Conservation (phyloP, 23 red algal species). For the Agarophyton chilense region DNA sequence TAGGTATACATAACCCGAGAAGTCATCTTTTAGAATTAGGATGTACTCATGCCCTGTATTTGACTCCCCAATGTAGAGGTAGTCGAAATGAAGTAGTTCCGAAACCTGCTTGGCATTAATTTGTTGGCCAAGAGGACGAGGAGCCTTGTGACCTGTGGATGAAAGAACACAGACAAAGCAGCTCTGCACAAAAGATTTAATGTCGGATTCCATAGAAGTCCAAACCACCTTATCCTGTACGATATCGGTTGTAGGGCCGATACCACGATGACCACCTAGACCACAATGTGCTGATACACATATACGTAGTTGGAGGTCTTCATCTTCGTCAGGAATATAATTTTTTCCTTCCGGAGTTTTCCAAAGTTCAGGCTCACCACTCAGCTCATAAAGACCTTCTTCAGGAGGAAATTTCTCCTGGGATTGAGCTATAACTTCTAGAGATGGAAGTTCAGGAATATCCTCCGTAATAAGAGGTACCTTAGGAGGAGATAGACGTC, state of each 20-base stretch:
- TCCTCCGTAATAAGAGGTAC: neutral
- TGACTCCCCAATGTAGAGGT: neutral
- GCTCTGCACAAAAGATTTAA: neutral
- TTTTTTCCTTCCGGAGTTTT: neutral
- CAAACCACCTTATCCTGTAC: neutral
- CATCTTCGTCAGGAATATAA: neutral
- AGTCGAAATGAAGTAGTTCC: constrained; percentile 16
- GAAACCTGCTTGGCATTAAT: neutral
- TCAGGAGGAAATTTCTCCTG: neutral
- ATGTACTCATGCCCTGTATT: neutral
- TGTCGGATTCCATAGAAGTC: neutral
- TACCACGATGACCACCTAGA: neutral
- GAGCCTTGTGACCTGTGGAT: neutral
- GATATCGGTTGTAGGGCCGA: neutral
- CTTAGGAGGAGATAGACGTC: neutral
- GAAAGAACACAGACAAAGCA: neutral
- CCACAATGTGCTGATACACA: neutral
- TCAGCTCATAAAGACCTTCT: neutral
- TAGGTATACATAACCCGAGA: constrained; percentile 4
- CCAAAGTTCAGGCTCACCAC: neutral
- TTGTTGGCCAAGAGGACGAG: neutral
- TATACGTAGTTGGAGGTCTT: constrained; percentile 12
- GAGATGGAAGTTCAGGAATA: neutral
- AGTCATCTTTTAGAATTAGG: neutral
- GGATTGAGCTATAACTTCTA: neutral